These are phyloP conservation scores for Fusarium metavorans DNA, from an alignment of 2,329 filamentous ascomycete genomes.

Conservation along the genomic window DNA sequence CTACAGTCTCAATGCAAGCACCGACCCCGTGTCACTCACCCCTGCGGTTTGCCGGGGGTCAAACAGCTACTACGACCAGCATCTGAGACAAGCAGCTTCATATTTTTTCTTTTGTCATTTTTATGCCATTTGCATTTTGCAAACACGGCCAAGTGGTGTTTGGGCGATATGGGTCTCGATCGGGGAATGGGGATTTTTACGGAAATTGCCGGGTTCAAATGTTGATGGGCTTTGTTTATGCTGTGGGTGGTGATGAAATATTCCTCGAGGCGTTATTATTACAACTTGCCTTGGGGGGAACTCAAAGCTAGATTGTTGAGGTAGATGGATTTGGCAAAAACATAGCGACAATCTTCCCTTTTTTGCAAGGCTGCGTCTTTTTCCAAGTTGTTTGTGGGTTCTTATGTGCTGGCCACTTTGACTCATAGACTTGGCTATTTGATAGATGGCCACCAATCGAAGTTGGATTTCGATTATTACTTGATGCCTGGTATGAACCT, in stretches of 20 bases:
- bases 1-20: conserved; percentile 37
- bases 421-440: conserved; percentile 18
- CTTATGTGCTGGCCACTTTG: conserved; percentile 40
- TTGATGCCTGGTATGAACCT: background rate
- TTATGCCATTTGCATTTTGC: conserved; percentile 18
- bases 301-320: conserved; percentile 13
- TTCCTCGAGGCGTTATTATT: background rate
- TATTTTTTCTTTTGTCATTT: conserved; percentile 8
- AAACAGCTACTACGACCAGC: background rate
- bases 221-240: conserved; percentile 14
- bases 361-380: conserved; percentile 8
- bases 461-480: background rate
- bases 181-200: conserved; percentile 16
- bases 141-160: conserved; percentile 38
- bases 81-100: conserved; percentile 13
- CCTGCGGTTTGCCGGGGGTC: conserved; percentile 10
- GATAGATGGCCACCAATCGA: conserved; percentile 31
- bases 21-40: conserved; percentile 25
- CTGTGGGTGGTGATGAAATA: conserved; percentile 2
- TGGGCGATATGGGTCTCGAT: conserved; percentile 36
- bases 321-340: conserved; percentile 19
- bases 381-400: conserved; percentile 7
- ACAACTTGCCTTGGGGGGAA: background rate
- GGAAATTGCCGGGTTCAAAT: conserved; percentile 26
- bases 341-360: conserved; percentile 6